Evolutionary conservation across 148 eudicot species (phyloP), one percentile per base, ranked within the genome.

Genomic region (Nyssa sinensis): DNA sequence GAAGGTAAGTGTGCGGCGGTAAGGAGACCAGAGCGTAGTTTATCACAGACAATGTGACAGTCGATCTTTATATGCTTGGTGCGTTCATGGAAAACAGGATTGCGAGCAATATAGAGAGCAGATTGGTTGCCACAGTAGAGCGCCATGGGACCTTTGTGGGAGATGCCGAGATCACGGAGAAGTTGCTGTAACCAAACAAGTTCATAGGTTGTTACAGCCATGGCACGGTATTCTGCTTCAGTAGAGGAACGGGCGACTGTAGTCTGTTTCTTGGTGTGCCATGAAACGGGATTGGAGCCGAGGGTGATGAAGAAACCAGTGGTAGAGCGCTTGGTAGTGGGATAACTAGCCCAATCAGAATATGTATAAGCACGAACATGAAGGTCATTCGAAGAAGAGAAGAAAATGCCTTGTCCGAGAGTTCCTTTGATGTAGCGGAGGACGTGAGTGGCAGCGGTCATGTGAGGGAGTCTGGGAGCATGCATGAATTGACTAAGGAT

Each of bases 341-440:
- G 72, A 53, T 61, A 69, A 27, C 34, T 30, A 1, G 61, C 72
- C 72, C 72, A 47, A 47, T 69, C 59, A 3, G 60, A 27, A 28
- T 69, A 33, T 9, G 61, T 23, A 25, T 24, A 69, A 4, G 57
- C 62, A 47, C 23, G 47, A 9, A 69, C 19, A 12, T 16, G 25
- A 19, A 69, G 35, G 27, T 12, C 19, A 0, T 19, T 17, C 12
- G 30, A 4, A 1, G 14, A 5, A 28, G 60, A 25, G 32, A 28
- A 28, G n/a, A 69, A 27, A 14, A 69, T 13, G 31, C 72, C 13
- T 27, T 69, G 72, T 37, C 28, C 23, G 2, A 29, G 30, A 11
- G 59, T 16, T 10, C 34, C 34, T 31, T 69, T 69, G 23, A 69
- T 23, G 33, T 69, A 49, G 21, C 33, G 34, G 16, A 44, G 60